Base-by-base conservation (phyloP, 345 rosid genomes). In the Viola odorata region DNA sequence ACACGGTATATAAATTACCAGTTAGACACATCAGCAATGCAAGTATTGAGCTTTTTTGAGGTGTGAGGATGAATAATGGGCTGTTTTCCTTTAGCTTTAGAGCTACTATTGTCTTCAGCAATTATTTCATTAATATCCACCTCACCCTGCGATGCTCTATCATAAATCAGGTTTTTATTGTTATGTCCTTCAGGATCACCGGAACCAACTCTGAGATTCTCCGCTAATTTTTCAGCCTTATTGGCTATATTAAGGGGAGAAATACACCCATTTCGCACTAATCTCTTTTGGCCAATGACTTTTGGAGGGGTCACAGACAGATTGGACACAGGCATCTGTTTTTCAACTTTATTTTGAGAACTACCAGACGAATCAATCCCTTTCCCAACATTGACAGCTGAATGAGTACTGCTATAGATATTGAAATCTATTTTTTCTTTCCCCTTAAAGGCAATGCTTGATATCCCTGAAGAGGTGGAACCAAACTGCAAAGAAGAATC, bases 191-290 rank as follows among this genome's bases (percentile, higher is more conserved):
- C 79, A 69, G 42, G 48, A 61, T 62, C 57, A 15, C 42, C 45
- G 51, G 60, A 57, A 55, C 71, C 45, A 61, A 16, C 66, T 58
- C 47, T 64, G 37, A 23, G 12, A 53, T 47, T 54, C 63, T 77
- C 79, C 41, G 72, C 81, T 62, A 58, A 59, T 73, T 75, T 77
- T 57, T 77, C 80, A 57, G 77, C 73, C 75, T 63, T 83, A 38
- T 71, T 69, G 62, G 83, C 84, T 69, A 84, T 87, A 67, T 69
- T 84, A 60, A 72, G 67, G 0, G 94, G 96, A 73, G 96, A 87
- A 40, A 92, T 92, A 75, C 88, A 89, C 41, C 98, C 98, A 70
- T 87, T 77, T 64, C 91, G 73, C n/a, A 89, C 98, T 77, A 92
- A 77, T 67, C 87, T 78, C 72, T 74, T 92, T 50, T 74, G 78